Evolutionary conservation across 2,329 filamentous ascomycete species (phyloP).

Genomic region (Penicillium sp.): DNA sequence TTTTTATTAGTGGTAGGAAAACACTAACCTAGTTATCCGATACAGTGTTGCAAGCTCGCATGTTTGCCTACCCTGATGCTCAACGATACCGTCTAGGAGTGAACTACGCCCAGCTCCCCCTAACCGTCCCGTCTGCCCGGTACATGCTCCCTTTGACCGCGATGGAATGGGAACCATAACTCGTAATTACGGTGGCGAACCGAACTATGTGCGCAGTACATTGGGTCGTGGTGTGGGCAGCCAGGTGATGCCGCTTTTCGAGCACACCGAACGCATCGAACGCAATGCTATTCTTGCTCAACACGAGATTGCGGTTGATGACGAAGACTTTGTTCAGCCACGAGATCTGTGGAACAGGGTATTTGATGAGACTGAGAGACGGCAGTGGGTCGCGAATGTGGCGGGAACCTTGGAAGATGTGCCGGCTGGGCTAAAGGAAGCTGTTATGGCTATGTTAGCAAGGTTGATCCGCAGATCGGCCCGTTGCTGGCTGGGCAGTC

Average conservation of each 20-base stretch:
- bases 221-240: conserved; percentile 19
- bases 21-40: conserved; percentile 14
- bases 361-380: conserved; percentile 24
- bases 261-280: conserved; percentile 20
- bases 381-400: conserved; percentile 22
- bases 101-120: conserved; percentile 41
- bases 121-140: conserved; percentile 32
- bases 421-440: conserved; percentile 14
- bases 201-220: conserved; percentile 48
- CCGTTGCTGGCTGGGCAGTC: conserved; percentile 9
- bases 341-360: conserved; percentile 28
- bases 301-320: conserved; percentile 23
- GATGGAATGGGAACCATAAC: conserved; percentile 36
- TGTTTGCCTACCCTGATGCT: conserved; percentile 58
- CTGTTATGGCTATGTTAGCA: conserved; percentile 12
- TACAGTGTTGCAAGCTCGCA: conserved; percentile 53
- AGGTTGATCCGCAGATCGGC: conserved; percentile 9
- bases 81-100: conserved; percentile 38
- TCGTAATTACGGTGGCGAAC: conserved; percentile 56
- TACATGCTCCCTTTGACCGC: conserved; percentile 51
- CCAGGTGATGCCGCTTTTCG: conserved; percentile 16
- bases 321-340: conserved; percentile 31
- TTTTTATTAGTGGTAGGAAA: background rate
- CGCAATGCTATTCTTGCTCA: conserved; percentile 20
- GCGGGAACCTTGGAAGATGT: conserved; percentile 22